Evolutionary conservation across 257 asterid species (phyloP).

Genomic region (Nicotiana tabacum): DNA sequence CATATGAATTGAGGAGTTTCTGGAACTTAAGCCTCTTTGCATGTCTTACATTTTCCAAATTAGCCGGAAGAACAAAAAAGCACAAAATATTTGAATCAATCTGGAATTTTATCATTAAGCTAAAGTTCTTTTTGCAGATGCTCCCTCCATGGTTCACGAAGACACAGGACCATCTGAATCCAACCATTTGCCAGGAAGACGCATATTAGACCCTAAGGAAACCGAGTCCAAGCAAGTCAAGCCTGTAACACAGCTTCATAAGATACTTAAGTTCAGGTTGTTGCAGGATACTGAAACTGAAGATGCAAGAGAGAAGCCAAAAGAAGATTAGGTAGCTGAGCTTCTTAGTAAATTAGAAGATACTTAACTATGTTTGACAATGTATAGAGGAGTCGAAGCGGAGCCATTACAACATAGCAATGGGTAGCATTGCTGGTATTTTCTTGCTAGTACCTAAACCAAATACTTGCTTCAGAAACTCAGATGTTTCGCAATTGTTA

Average conservation of each 20-base stretch:
- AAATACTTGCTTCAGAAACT: neutral
- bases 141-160: slow-evolving; percentile 31
- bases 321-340: neutral
- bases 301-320: slow-evolving; percentile 12
- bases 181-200: slow-evolving; percentile 40
- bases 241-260: slow-evolving; percentile 50
- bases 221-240: slow-evolving; percentile 43
- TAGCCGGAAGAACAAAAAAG: neutral
- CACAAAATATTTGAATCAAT: neutral
- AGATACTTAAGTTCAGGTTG: slow-evolving; percentile 62
- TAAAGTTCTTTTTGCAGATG: slow-evolving; percentile 33
- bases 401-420: neutral
- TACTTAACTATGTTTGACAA: neutral
- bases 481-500: neutral
- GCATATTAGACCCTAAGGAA: slow-evolving; percentile 35
- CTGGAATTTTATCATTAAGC: neutral
- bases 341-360: neutral
- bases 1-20: neutral
- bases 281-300: slow-evolving; percentile 29
- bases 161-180: slow-evolving; percentile 59
- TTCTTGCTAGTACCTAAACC: neutral
- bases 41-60: neutral
- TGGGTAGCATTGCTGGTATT: neutral
- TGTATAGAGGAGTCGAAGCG: neutral
- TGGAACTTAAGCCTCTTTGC: neutral